A percentile compares a stretch with the other conserved stretches of the same genome.
These are phyloP conservation scores for Mucor racemosus DNA, from an alignment of 371 early-diverging fungal species.

Conservation along the genomic window DNA sequence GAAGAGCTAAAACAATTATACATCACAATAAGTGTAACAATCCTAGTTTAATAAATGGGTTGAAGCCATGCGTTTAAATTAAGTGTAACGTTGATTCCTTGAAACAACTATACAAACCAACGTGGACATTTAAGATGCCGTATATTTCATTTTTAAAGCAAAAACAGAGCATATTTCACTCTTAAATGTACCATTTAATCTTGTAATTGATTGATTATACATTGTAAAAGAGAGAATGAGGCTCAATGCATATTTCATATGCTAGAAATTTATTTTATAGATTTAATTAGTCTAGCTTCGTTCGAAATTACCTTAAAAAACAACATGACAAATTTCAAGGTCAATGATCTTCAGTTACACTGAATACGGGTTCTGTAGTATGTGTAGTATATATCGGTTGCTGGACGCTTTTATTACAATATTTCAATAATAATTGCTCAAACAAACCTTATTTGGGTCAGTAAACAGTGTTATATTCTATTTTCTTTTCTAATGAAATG, in stretches of 20 bases:
- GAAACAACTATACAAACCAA: not conserved
- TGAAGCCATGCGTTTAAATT: conserved; percentile 19
- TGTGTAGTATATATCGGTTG: not conserved
- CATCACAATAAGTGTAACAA: conserved; percentile 7
- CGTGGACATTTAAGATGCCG: conserved; percentile 2
- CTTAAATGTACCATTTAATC: too few relatives aligned
- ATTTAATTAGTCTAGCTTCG: not conserved
- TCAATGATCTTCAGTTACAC: conserved; percentile 1
- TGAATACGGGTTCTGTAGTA: not conserved
- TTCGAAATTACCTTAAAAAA: not conserved
- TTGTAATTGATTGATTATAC: too few relatives aligned
- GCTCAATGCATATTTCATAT: not conserved
- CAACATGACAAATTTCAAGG: not conserved
- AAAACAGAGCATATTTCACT: not conserved
- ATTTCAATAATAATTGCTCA: not conserved
- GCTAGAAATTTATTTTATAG: not conserved
- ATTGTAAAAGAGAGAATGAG: too few relatives aligned
- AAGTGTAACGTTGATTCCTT: conserved; percentile 11
- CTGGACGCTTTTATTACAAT: not conserved
- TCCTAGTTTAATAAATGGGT: not conserved
- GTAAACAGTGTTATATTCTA: too few relatives aligned
- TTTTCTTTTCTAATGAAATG: too few relatives aligned
- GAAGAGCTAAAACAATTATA: not conserved
- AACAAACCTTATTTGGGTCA: too few relatives aligned
- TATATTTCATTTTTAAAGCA: not conserved